phyloP scores from a whole-genome alignment of 2,329 filamentous ascomycete species.

The Bipolaris gigantea region DNA sequence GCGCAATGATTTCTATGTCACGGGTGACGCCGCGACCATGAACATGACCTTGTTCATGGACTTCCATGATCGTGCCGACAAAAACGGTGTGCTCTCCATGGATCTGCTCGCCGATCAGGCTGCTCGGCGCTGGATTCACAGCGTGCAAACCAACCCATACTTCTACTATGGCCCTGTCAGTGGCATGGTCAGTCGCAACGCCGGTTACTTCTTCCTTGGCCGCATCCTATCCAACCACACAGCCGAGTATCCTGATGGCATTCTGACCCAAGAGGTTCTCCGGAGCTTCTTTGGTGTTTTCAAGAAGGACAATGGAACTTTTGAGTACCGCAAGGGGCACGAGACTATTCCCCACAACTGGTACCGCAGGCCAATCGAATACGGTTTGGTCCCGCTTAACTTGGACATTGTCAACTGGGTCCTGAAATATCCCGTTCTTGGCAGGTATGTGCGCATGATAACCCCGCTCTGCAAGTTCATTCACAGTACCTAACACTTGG shows the following conservation, averaged over 20 bases:
- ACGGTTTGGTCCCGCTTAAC: constrained; percentile 47
- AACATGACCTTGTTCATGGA: constrained; percentile 51
- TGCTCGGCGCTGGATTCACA: constrained; percentile 51
- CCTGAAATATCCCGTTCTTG: constrained; percentile 18
- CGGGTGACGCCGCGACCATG: constrained; percentile 45
- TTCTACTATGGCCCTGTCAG: constrained; percentile 60
- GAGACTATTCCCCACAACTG: constrained; percentile 59
- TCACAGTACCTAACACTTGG: neutral
- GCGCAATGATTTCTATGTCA: constrained; percentile 49
- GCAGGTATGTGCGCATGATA: constrained; percentile 17
- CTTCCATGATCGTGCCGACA: constrained; percentile 42
- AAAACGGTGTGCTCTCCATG: constrained; percentile 20
- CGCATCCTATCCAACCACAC: constrained; percentile 41
- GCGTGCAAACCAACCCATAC: constrained; percentile 54
- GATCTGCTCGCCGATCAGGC: constrained; percentile 30
- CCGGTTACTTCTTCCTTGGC: constrained; percentile 38
- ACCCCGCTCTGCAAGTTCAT: neutral
- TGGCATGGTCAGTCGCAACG: constrained; percentile 54
- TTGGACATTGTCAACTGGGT: constrained; percentile 22
- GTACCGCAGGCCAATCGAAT: constrained; percentile 52
- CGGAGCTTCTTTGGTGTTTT: constrained; percentile 54
- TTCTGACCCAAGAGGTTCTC: constrained; percentile 38
- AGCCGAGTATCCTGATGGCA: constrained; percentile 15
- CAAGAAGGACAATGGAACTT: constrained; percentile 43
- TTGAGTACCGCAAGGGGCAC: constrained; percentile 49